Evolutionary conservation across 805 yeast species (phyloP).

Genomic region (Ogataea dorogensis): DNA sequence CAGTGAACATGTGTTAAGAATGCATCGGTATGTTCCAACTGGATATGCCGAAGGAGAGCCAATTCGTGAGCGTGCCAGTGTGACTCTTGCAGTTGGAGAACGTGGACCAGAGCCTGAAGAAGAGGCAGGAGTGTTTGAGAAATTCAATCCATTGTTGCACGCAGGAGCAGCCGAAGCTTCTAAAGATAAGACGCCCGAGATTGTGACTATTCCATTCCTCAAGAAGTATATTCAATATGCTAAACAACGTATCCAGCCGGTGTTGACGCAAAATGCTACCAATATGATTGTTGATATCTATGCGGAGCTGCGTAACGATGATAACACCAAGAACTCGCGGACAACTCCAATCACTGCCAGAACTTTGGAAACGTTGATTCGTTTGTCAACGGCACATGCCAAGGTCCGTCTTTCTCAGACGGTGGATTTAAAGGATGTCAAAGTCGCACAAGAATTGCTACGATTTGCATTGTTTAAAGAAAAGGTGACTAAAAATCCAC

Average conservation of each 20-base stretch:
- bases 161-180: conserved; percentile 62
- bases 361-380: conserved; percentile 92
- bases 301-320: conserved; percentile 77
- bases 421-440: conserved; percentile 75
- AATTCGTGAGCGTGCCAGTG: conserved; percentile 68
- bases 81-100: conserved; percentile 81
- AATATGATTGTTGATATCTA: conserved; percentile 79
- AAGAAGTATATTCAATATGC: conserved; percentile 94
- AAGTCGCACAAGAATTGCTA: conserved; percentile 79
- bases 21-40: conserved; percentile 86
- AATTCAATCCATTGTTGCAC: conserved; percentile 77
- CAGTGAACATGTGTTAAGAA: conserved; percentile 90
- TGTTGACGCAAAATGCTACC: conserved; percentile 71
- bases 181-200: conserved; percentile 39
- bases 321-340: conserved; percentile 56
- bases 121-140: conserved; percentile 71
- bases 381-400: conserved; percentile 95
- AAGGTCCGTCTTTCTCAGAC: conserved; percentile 82
- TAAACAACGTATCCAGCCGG: conserved; percentile 82
- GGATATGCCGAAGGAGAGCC: conserved; percentile 94
- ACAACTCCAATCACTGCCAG: conserved; percentile 98
- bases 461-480: conserved; percentile 86
- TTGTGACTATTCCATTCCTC: conserved; percentile 78
- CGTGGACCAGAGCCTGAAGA: conserved; percentile 44
- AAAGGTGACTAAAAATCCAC: conserved; percentile 34